A percentile compares a stretch with the other conserved stretches of the same genome.
Evolutionary conservation across 177 flowering plant species (phyloP).

Genomic region (Vitis hybrid): DNA sequence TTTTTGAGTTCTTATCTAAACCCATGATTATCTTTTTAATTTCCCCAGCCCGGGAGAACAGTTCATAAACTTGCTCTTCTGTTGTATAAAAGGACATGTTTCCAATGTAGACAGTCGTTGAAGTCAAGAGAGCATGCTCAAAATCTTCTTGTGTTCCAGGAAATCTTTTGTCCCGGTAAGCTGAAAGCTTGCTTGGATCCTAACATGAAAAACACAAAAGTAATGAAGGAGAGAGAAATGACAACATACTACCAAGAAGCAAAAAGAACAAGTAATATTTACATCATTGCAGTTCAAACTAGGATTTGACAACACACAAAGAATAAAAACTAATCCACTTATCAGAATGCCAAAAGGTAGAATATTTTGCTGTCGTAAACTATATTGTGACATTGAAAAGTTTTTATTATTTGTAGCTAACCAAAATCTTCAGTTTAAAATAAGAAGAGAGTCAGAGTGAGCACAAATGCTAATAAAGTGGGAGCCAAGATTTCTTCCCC

Average conservation of each 20-base stretch:
- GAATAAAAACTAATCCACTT: background rate
- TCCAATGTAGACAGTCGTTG: slow-evolving; percentile 81
- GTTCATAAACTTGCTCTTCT: slow-evolving; percentile 96
- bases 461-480: too few relatives aligned
- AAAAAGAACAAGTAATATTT: background rate
- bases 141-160: slow-evolving; percentile 91
- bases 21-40: slow-evolving; percentile 97
- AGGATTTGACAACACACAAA: background rate
- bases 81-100: slow-evolving; percentile 98
- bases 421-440: too few relatives aligned
- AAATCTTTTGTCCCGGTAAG: slow-evolving; percentile 86
- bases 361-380: background rate
- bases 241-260: background rate
- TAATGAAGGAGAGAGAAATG: background rate
- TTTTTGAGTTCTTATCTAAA: slow-evolving; percentile 90
- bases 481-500: too few relatives aligned
- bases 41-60: slow-evolving; percentile 93
- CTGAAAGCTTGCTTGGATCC: slow-evolving; percentile 90
- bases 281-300: background rate
- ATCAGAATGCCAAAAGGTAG: background rate
- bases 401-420: too few relatives aligned
- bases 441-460: too few relatives aligned
- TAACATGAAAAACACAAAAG: slow-evolving; percentile 16
- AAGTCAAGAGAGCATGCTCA: slow-evolving; percentile 69
- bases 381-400: too few relatives aligned